A percentile compares a stretch with the other conserved stretches of the same genome.
Evolutionary conservation across 768 basidiomycete species (phyloP).

Genomic region (Leccinum disarticulatum): DNA sequence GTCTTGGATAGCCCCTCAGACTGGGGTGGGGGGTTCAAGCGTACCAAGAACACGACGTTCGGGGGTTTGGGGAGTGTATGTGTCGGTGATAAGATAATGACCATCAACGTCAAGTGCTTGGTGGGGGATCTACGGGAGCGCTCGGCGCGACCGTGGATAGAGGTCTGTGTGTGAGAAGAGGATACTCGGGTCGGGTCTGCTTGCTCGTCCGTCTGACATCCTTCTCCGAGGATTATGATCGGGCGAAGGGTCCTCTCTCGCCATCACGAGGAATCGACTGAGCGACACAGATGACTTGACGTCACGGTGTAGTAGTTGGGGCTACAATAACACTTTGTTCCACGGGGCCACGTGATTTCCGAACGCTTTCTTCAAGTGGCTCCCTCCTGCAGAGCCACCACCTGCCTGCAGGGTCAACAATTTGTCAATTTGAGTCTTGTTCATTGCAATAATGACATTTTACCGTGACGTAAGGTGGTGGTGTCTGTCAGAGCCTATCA

Average conservation of each 20-base stretch:
- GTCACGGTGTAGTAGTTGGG: neutral
- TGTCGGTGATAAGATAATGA: conserved; percentile 10
- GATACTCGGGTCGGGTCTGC: no score
- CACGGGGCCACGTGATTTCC: conserved; percentile 1
- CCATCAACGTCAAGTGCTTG: neutral
- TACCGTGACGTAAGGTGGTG: neutral
- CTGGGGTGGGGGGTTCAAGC: conserved; percentile 20
- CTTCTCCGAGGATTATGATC: no score
- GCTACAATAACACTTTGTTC: neutral
- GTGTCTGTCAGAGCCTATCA: neutral
- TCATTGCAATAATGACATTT: conserved; percentile 12
- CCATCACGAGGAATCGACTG: no score
- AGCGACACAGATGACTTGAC: neutral
- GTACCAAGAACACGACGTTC: conserved; percentile 10
- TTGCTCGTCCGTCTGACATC: no score
- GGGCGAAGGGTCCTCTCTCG: no score
- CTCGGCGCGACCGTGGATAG: no score
- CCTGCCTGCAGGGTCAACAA: neutral
- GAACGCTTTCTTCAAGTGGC: neutral
- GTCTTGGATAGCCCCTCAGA: neutral
- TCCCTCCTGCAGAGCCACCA: neutral
- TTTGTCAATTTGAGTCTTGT: neutral
- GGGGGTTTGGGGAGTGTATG: conserved; percentile 3
- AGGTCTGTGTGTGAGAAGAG: no score
- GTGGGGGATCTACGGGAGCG: no score